Conservation (phyloP, 257 asterid species). For the Jacaranda copaia region DNA sequence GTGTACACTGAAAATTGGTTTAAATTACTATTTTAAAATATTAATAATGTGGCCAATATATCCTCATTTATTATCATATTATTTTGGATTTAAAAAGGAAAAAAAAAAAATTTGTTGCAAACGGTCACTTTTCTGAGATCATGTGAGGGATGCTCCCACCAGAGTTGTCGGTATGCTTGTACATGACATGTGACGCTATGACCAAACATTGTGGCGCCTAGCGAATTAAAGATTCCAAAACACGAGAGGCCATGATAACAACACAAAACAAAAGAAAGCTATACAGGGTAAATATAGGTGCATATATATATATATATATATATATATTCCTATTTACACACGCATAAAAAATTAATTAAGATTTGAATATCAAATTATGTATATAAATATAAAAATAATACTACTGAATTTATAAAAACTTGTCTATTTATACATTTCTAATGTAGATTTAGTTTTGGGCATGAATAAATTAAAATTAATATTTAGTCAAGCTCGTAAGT, state of each 20-base stretch:
- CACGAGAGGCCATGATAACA: neutral
- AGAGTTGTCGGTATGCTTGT: constrained; percentile 54
- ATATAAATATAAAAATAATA: too few relatives aligned
- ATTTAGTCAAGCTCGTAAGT: too few relatives aligned
- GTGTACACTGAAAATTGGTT: neutral
- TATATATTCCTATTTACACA: too few relatives aligned
- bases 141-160: constrained; percentile 66
- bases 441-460: too few relatives aligned
- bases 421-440: too few relatives aligned
- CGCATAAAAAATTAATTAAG: too few relatives aligned
- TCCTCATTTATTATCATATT: neutral
- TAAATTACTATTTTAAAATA: too few relatives aligned
- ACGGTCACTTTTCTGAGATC: constrained; percentile 49
- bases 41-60: neutral
- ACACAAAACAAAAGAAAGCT: neutral
- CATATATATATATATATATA: neutral
- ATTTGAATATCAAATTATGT: too few relatives aligned
- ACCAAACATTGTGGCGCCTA: constrained; percentile 37
- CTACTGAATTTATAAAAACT: too few relatives aligned
- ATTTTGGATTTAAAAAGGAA: neutral
- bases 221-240: constrained; percentile 35
- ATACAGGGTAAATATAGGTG: neutral
- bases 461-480: too few relatives aligned
- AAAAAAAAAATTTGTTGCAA: constrained; percentile 26
- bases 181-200: constrained; percentile 61